Base-by-base conservation (phyloP, 352 stramenopile species). In the Phytophthora citrophthora region DNA sequence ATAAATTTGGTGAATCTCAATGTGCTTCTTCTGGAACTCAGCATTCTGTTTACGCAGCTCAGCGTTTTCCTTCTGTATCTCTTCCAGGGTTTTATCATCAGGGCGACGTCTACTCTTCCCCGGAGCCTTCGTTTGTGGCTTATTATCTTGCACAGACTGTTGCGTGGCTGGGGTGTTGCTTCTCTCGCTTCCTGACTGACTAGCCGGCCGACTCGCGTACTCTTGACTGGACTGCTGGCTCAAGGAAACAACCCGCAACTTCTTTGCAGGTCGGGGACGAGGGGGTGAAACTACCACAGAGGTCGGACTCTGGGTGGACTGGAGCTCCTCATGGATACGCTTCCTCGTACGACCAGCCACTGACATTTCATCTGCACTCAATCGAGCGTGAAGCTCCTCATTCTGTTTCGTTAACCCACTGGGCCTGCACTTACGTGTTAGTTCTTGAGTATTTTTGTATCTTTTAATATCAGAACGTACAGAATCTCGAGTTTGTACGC, bases 401-500 rank as follows among this genome's bases (percentile, higher is more conserved):
- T 74, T 69, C 24, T 58, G 11, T 1, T 52, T 12, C 4, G 63
- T 74, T 5, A 79, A 45, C 3, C 71, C 71, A 51, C 63, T 71
- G 12, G 59, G 52, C n/a, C 72, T 79, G 39, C 39, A 50, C 9
- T 2, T 54, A 39, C 5, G 11, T 12, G 15, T 70, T 45, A 73
- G 41, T 13, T 34, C 10, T 32, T 32, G 10, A 31, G 26, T 31
- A 9, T 31, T 31, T 31, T 31, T 31, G 4, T 31, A 1, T 4
- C 4, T 31, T 31, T 31, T 31, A 9, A 20, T 20, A 20, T 31
- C 26, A 31, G 26, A 18, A 81, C 83, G 48, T 70, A 91, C 82
- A 91, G 47, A 9, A 93, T 52, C 52, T 91, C 78, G 27, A 90
- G 79, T 43, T 64, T 76, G 58, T 87, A 91, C 3, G 71, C 62